These are phyloP conservation scores for Dipteronia dyeriana DNA, from an alignment of 345 rosid genomes.

Conservation along the genomic window DNA sequence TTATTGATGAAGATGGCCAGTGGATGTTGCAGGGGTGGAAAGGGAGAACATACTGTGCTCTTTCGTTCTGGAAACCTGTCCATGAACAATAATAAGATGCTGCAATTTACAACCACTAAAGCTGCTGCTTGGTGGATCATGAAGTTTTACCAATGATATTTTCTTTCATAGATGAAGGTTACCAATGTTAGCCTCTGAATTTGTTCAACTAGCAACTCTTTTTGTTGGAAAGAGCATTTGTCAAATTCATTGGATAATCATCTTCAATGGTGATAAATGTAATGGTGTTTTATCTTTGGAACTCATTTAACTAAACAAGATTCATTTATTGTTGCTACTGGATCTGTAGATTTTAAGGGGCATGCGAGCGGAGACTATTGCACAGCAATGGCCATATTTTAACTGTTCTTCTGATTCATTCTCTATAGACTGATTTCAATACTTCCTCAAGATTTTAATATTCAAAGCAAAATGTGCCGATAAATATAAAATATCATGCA, in stretches of 20 bases:
- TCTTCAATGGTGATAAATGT: no score
- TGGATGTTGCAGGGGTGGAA: constrained; percentile 98
- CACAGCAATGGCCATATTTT: no score
- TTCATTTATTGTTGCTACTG: neutral
- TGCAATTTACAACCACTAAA: neutral
- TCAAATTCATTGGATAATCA: no score
- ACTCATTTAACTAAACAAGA: neutral
- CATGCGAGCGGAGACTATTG: no score
- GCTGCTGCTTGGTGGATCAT: neutral
- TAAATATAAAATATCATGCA: neutral
- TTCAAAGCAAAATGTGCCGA: neutral
- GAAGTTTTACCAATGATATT: neutral
- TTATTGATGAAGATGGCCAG: constrained; percentile 57
- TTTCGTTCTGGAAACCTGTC: constrained; percentile 73
- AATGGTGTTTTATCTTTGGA: neutral
- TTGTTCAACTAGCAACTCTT: neutral
- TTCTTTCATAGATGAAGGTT: neutral
- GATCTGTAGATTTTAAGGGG: neutral
- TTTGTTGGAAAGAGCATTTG: neutral
- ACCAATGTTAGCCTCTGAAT: neutral
- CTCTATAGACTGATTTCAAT: neutral
- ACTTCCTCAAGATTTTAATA: neutral
- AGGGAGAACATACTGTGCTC: constrained; percentile 65
- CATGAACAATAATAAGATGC: constrained; percentile 16
- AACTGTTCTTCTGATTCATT: no score